These are phyloP conservation scores for Talaromyces thailandensis DNA, from an alignment of 495 filamentous ascomycete genomes.

Conservation along the genomic window DNA sequence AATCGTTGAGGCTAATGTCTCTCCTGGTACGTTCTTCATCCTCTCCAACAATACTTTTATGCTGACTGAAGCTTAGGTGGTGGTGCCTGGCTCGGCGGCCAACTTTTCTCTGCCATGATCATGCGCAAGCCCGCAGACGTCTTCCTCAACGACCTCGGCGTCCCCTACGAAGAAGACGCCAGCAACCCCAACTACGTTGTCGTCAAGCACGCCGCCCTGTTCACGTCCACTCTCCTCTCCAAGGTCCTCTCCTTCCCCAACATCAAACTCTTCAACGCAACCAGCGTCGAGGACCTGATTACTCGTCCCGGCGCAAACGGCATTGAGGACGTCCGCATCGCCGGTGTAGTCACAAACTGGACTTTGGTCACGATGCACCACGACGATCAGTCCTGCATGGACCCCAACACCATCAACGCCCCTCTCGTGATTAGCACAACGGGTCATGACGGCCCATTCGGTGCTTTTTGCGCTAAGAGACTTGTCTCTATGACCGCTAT, in stretches of 20 bases:
- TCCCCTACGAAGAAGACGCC: constrained; percentile 81
- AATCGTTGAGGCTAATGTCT: constrained; percentile 79
- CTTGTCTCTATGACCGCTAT: constrained; percentile 73
- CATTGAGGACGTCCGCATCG: constrained; percentile 52
- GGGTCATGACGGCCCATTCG: constrained; percentile 85
- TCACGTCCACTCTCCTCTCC: constrained; percentile 76
- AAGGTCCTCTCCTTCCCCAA: constrained; percentile 77
- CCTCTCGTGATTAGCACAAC: constrained; percentile 80
- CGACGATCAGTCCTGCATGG: constrained; percentile 89
- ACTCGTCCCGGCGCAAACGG: constrained; percentile 48
- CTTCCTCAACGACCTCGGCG: constrained; percentile 70
- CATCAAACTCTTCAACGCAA: constrained; percentile 93
- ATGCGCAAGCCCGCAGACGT: constrained; percentile 84
- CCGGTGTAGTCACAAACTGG: constrained; percentile 92
- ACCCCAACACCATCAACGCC: constrained; percentile 91
- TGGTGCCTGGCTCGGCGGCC: constrained; percentile 86
- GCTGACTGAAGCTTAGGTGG: constrained; percentile 39
- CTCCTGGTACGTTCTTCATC: constrained; percentile 42
- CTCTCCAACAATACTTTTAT: background rate
- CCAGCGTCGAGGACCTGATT: constrained; percentile 82
- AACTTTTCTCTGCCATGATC: constrained; percentile 88
- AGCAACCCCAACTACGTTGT: constrained; percentile 78
- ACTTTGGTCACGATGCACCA: constrained; percentile 85
- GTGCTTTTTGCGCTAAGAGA: constrained; percentile 80
- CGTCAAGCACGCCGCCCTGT: constrained; percentile 87